Evolutionary conservation across 1,284 basidiomycete genomes (phyloP).

Genomic region (Trametes versicolor): DNA sequence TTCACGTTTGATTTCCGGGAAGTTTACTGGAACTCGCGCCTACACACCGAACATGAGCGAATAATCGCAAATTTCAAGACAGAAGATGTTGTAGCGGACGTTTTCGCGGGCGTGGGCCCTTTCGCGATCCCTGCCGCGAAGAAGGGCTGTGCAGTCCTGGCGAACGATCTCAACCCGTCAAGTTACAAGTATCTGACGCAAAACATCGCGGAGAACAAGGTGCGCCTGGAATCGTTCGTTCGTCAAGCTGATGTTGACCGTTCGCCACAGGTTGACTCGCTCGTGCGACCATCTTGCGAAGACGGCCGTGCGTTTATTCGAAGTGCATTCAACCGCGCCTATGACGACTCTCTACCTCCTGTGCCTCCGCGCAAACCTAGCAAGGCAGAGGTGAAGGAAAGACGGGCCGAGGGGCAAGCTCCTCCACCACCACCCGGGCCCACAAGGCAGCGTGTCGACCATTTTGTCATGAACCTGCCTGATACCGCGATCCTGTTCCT

Average conservation of each 20-base stretch:
- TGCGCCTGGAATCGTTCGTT: conserved; percentile 44
- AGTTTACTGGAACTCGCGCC: conserved; percentile 98
- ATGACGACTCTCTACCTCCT: conserved; percentile 71
- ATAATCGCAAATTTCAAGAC: conserved; percentile 77
- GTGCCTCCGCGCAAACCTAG: conserved; percentile 60
- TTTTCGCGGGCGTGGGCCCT: conserved; percentile 97
- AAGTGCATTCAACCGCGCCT: conserved; percentile 60
- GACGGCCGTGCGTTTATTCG: conserved; percentile 91
- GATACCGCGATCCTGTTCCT: conserved; percentile 92
- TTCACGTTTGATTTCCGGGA: conserved; percentile 96
- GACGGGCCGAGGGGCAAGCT: conserved; percentile 19
- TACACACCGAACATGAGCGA: conserved; percentile 92
- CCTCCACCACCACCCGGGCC: conserved; percentile 34
- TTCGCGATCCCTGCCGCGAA: conserved; percentile 95
- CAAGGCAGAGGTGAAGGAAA: conserved; percentile 51
- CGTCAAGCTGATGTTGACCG: not conserved
- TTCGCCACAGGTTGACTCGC: conserved; percentile 65
- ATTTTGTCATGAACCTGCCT: conserved; percentile 98
- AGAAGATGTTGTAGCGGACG: conserved; percentile 87
- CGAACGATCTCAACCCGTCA: conserved; percentile 95
- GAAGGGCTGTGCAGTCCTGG: conserved; percentile 88
- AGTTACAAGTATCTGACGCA: conserved; percentile 82
- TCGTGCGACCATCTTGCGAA: conserved; percentile 77
- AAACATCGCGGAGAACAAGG: conserved; percentile 83
- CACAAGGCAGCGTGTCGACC: conserved; percentile 70